Evolutionary conservation across 495 filamentous ascomycete genomes (phyloP).

Genomic region (Rhizodiscina lignyota): DNA sequence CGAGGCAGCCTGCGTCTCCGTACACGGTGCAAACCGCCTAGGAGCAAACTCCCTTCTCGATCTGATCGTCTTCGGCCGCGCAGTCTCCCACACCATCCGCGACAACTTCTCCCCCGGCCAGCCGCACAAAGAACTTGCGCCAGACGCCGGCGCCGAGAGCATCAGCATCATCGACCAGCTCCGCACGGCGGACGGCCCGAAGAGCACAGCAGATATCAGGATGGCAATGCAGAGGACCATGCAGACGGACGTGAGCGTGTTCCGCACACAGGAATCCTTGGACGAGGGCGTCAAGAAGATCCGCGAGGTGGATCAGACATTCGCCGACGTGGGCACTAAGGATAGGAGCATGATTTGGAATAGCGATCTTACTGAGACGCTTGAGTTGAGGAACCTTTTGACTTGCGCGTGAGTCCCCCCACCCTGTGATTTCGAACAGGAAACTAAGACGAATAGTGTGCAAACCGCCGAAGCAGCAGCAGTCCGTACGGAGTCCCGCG

Average conservation of each 20-base stretch:
- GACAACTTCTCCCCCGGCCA: slow-evolving; percentile 72
- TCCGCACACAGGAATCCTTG: slow-evolving; percentile 81
- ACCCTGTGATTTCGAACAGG: slow-evolving; percentile 6
- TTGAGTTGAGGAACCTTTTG: slow-evolving; percentile 82
- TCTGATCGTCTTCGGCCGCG: slow-evolving; percentile 91
- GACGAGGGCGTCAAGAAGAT: slow-evolving; percentile 78
- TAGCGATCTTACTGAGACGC: slow-evolving; percentile 86
- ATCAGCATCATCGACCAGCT: slow-evolving; percentile 76
- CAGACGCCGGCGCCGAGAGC: slow-evolving; percentile 71
- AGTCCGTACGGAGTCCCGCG: slow-evolving; percentile 84
- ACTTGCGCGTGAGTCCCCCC: slow-evolving; percentile 52
- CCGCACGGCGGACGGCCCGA: slow-evolving; percentile 68
- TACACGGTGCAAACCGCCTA: slow-evolving; percentile 91
- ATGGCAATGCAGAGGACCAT: slow-evolving; percentile 93
- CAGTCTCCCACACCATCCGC: slow-evolving; percentile 87
- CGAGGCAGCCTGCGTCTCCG: slow-evolving; percentile 92
- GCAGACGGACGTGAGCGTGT: slow-evolving; percentile 93
- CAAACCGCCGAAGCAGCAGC: slow-evolving; percentile 80
- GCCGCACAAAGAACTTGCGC: slow-evolving; percentile 55
- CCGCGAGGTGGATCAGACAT: slow-evolving; percentile 62
- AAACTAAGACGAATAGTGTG: slow-evolving; percentile 23
- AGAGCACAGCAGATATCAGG: slow-evolving; percentile 72
- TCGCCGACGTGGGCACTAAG: slow-evolving; percentile 73
- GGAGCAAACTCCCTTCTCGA: slow-evolving; percentile 96
- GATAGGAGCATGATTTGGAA: slow-evolving; percentile 99